These are phyloP conservation scores for Diplotaxis tenuifolia DNA, from an alignment of 345 rosid species.

Conservation along the genomic window DNA sequence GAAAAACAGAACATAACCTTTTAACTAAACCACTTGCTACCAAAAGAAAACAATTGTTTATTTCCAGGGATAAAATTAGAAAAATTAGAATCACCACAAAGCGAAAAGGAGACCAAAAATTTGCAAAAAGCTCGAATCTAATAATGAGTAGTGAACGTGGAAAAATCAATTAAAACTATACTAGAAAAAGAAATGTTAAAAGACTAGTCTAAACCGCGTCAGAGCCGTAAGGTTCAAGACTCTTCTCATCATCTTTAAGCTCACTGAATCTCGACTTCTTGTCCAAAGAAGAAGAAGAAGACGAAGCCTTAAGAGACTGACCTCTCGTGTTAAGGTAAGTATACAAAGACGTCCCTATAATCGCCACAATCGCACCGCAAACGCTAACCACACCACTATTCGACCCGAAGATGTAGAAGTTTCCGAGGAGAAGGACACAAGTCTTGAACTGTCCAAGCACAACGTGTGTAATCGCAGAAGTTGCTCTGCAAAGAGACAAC, in stretches of 20 bases:
- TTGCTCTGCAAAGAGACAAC: slow-evolving; percentile 27
- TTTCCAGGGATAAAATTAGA: slow-evolving; percentile 5
- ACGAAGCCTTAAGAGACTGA: slow-evolving; percentile 40
- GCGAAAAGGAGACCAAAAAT: background rate
- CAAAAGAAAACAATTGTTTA: slow-evolving; percentile 2
- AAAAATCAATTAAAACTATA: slow-evolving; percentile 25
- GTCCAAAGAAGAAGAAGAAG: slow-evolving; percentile 19
- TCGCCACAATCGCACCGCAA: slow-evolving; percentile 40
- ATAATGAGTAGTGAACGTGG: background rate
- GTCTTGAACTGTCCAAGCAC: slow-evolving; percentile 43
- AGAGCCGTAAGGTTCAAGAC: slow-evolving; percentile 35
- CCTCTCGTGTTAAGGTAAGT: slow-evolving; percentile 39
- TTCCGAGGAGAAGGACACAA: slow-evolving; percentile 39
- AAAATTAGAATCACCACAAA: slow-evolving; percentile 3
- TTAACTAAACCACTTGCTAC: background rate
- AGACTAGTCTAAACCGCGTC: slow-evolving; percentile 35
- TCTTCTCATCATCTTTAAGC: slow-evolving; percentile 25
- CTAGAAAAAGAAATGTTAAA: slow-evolving; percentile 10
- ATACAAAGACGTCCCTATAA: slow-evolving; percentile 40
- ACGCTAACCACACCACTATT: slow-evolving; percentile 36
- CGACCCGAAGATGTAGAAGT: slow-evolving; percentile 39
- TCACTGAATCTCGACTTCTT: slow-evolving; percentile 39
- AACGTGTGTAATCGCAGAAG: slow-evolving; percentile 41
- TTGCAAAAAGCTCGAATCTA: slow-evolving; percentile 5
- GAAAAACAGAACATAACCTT: background rate